A percentile compares a stretch with the other conserved stretches of the same genome.
Conservation (phyloP, 345 rosid genomes). For the Toxicodendron radicans region DNA sequence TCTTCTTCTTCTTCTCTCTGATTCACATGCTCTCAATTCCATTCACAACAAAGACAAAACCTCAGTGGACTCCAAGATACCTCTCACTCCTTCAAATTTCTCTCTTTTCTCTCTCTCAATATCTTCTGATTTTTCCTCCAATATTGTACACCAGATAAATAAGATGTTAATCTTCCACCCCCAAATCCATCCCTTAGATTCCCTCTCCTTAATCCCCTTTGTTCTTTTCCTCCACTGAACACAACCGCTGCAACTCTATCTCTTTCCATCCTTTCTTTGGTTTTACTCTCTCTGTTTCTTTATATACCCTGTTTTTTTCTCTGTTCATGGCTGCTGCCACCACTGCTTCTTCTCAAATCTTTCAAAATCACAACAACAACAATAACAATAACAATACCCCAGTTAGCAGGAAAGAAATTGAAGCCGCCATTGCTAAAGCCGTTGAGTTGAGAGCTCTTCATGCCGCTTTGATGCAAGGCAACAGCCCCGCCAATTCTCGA, state of each 20-base stretch:
- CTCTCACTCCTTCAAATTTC: constrained; percentile 4
- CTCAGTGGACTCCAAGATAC: constrained; percentile 36
- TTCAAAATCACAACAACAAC: constrained; percentile 30
- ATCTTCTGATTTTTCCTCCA: constrained; percentile 33
- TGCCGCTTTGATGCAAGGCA: constrained; percentile 68
- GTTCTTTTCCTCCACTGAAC: not conserved
- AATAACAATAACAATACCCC: constrained; percentile 32
- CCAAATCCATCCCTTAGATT: constrained; percentile 37
- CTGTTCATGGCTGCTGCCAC: constrained; percentile 63
- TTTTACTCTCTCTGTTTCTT: constrained; percentile 20
- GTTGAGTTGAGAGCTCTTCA: constrained; percentile 83
- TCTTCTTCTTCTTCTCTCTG: not conserved
- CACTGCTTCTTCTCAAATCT: constrained; percentile 37
- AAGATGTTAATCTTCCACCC: constrained; percentile 41
- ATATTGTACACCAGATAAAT: constrained; percentile 29
- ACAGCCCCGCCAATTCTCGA: constrained; percentile 59
- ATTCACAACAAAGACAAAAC: constrained; percentile 43
- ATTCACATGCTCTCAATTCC: constrained; percentile 22
- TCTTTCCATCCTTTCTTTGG: constrained; percentile 15
- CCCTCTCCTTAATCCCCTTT: constrained; percentile 23
- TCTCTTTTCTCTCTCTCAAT: not conserved
- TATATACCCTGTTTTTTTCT: constrained; percentile 28
- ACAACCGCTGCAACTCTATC: not conserved
- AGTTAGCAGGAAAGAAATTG: constrained; percentile 56
- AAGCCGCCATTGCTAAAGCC: constrained; percentile 87